These are phyloP conservation scores for Curvularia sp. DNA, from an alignment of 2,329 filamentous ascomycete genomes.

Conservation along the genomic window DNA sequence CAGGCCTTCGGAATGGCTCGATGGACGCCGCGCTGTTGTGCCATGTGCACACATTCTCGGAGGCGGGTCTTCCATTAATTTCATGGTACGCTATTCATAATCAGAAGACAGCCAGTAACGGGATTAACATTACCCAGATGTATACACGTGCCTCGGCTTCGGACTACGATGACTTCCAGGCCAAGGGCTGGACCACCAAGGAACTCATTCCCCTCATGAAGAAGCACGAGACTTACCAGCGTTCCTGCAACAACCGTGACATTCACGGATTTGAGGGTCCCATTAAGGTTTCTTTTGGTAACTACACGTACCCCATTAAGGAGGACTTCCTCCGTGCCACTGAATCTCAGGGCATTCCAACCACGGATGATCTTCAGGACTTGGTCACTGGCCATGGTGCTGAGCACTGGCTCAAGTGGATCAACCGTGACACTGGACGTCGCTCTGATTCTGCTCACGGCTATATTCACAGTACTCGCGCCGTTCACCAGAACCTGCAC, in stretches of 20 bases:
- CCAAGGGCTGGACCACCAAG: constrained; percentile 79
- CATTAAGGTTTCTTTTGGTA: constrained; percentile 81
- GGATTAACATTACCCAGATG: constrained; percentile 59
- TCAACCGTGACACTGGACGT: constrained; percentile 73
- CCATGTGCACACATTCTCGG: constrained; percentile 76
- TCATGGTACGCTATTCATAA: constrained; percentile 62
- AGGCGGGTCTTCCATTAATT: constrained; percentile 77
- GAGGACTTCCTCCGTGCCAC: constrained; percentile 78
- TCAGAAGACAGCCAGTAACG: no score
- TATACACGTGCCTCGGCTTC: constrained; percentile 75
- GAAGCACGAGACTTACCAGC: constrained; percentile 81
- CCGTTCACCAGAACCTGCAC: constrained; percentile 73
- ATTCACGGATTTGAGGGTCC: constrained; percentile 80
- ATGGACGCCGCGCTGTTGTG: constrained; percentile 74
- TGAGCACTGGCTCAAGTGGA: constrained; percentile 87
- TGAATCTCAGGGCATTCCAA: constrained; percentile 76
- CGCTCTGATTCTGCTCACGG: constrained; percentile 79
- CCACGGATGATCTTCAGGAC: constrained; percentile 79
- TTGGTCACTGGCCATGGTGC: constrained; percentile 71
- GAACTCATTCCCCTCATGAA: constrained; percentile 78
- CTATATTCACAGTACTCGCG: constrained; percentile 77
- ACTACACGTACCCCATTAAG: constrained; percentile 82
- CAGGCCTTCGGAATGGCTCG: constrained; percentile 73
- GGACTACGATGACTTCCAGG: constrained; percentile 80
- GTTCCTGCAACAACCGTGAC: constrained; percentile 61